A percentile compares a stretch with the other conserved stretches of the same genome.
These are phyloP conservation scores for Lolium multiflorum DNA, from an alignment of 176 grass and related monocot species.

Conservation along the genomic window DNA sequence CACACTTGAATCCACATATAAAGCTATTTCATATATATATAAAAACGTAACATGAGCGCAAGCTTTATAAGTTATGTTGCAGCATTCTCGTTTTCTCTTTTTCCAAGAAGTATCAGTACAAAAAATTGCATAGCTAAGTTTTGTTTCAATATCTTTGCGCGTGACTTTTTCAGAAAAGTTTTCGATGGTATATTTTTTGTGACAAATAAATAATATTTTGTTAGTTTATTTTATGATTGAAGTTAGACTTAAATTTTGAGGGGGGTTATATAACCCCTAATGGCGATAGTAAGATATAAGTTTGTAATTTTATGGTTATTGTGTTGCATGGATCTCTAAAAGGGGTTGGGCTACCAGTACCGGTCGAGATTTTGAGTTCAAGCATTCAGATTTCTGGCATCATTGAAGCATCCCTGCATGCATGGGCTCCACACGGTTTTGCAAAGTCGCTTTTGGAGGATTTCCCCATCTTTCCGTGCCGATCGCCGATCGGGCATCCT, in stretches of 20 bases:
- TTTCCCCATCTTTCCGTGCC: neutral
- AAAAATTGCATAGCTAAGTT: neutral
- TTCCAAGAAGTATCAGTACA: neutral
- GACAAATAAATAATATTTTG: too few species aligned
- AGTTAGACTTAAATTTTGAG: too few species aligned
- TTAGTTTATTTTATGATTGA: too few species aligned
- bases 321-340: neutral
- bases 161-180: neutral
- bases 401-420: neutral
- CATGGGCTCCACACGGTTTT: conserved; percentile 57
- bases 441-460: conserved; percentile 20
- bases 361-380: neutral
- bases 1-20: too few species aligned
- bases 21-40: too few species aligned
- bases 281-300: neutral
- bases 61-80: neutral
- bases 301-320: neutral
- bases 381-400: neutral
- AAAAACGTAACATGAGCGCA: neutral
- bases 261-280: too few species aligned
- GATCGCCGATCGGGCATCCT: neutral
- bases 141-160: neutral
- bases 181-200: too few species aligned
- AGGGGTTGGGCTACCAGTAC: neutral
- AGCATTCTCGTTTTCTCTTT: neutral